A percentile compares a stretch with the other conserved stretches of the same genome.
Evolutionary conservation across 371 early-diverging fungal species (phyloP).

Genomic region (Lichtheimia corymbifera): DNA sequence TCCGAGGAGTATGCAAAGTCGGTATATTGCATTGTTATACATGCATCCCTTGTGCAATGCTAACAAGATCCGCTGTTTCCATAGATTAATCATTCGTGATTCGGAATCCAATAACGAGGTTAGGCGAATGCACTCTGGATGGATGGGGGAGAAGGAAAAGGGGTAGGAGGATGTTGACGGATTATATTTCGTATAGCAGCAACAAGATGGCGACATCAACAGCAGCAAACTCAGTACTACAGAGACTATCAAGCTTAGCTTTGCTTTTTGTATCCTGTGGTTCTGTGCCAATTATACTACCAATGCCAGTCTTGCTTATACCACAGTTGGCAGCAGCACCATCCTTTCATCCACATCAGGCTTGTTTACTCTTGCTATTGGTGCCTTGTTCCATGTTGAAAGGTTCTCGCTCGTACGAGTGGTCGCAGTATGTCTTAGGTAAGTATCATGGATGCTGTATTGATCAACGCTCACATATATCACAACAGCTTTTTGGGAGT

Average conservation of each 20-base stretch:
- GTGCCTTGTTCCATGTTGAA: conserved; percentile 66
- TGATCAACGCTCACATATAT: neutral
- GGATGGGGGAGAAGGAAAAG: neutral
- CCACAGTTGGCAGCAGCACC: conserved; percentile 81
- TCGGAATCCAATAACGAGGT: neutral
- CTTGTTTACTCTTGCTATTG: conserved; percentile 76
- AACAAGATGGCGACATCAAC: neutral
- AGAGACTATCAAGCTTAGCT: conserved; percentile 68
- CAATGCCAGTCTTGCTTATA: conserved; percentile 78
- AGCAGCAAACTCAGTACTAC: conserved; percentile 31
- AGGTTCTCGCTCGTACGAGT: conserved; percentile 55
- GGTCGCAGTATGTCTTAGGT: conserved; percentile 61
- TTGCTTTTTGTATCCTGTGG: conserved; percentile 82
- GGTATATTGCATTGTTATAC: conserved; percentile 5
- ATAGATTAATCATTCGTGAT: conserved; percentile 11
- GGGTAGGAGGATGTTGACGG: neutral
- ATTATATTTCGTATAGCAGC: neutral
- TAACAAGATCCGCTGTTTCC: too few relatives aligned
- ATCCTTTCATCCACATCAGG: conserved; percentile 78
- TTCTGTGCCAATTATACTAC: conserved; percentile 77
- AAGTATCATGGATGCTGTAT: neutral
- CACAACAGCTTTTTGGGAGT: conserved; percentile 58
- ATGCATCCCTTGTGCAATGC: too few relatives aligned
- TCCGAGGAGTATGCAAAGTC: conserved; percentile 24
- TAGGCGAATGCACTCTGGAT: neutral